phyloP scores from a whole-genome alignment of 768 basidiomycete genomes.

The Calocera cornea region DNA sequence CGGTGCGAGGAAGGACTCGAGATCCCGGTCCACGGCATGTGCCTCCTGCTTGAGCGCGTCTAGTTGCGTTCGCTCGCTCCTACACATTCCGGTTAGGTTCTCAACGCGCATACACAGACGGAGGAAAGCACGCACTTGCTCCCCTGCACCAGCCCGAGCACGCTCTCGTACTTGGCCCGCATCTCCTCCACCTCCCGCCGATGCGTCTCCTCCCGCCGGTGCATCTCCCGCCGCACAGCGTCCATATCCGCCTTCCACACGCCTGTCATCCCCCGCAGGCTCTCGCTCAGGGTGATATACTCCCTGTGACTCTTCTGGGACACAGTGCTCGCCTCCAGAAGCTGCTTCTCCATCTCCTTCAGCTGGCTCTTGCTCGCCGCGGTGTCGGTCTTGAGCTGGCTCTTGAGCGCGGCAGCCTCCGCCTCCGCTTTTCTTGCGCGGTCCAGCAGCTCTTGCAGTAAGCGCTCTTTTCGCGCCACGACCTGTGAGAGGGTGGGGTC shows the following conservation, averaged over 20 bases:
- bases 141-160: conserved; percentile 43
- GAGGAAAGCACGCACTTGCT: conserved; percentile 33
- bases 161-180: conserved; percentile 47
- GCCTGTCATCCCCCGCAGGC: conserved; percentile 56
- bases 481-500: conserved; percentile 30
- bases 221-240: conserved; percentile 58
- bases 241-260: conserved; percentile 65
- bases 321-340: conserved; percentile 59
- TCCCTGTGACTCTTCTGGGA: conserved; percentile 74
- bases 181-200: conserved; percentile 52
- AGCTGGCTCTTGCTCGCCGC: conserved; percentile 57
- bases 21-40: conserved; percentile 28
- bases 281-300: conserved; percentile 64
- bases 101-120: conserved; percentile 38
- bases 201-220: conserved; percentile 54
- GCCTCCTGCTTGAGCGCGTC: conserved; percentile 27
- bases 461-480: conserved; percentile 71
- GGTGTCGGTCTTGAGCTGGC: conserved; percentile 61
- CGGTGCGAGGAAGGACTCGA: conserved; percentile 47
- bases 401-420: conserved; percentile 52
- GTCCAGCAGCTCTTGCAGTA: conserved; percentile 77
- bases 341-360: conserved; percentile 64
- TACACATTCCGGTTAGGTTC: conserved; percentile 14
- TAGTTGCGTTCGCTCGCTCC: conserved; percentile 9
- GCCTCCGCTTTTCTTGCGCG: conserved; percentile 78